Evolutionary conservation across 73 alveolate species (phyloP).

Genomic region (Paramecium caudatum): DNA sequence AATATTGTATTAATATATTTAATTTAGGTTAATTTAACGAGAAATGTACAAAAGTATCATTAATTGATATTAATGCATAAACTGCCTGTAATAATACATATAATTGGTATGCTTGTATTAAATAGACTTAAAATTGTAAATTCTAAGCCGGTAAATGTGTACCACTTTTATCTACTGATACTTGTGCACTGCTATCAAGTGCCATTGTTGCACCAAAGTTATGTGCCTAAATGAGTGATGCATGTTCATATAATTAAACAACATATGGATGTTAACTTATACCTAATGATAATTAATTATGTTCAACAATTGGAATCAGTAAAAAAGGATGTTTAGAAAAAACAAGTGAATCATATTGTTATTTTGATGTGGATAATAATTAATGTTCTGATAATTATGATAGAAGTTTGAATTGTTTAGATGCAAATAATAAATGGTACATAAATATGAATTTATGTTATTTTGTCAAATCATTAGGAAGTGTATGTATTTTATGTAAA

Average conservation of each 20-base stretch:
- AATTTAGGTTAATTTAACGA: too few species aligned
- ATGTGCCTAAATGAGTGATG: too few species aligned
- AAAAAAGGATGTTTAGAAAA: conserved; percentile 18
- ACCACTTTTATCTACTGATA: background rate
- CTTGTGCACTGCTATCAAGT: too few species aligned
- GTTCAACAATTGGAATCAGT: too few species aligned
- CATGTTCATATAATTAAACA: too few species aligned
- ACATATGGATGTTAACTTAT: too few species aligned
- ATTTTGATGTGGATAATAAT: background rate
- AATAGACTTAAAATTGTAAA: background rate
- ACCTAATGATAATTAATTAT: too few species aligned
- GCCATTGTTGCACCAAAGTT: too few species aligned
- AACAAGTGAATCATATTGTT: background rate
- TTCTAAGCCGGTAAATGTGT: background rate
- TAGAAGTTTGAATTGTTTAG: background rate
- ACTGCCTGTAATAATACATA: background rate
- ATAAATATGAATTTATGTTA: background rate
- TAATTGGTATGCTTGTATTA: conserved; percentile 28
- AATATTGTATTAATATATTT: too few species aligned
- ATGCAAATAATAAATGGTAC: background rate
- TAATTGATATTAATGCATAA: background rate
- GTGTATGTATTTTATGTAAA: background rate
- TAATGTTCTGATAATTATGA: background rate
- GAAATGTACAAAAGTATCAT: too few species aligned
- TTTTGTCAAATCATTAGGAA: background rate